Evolutionary conservation across 78 protist species (phyloP).

Genomic region (Kipferlia bialata): DNA sequence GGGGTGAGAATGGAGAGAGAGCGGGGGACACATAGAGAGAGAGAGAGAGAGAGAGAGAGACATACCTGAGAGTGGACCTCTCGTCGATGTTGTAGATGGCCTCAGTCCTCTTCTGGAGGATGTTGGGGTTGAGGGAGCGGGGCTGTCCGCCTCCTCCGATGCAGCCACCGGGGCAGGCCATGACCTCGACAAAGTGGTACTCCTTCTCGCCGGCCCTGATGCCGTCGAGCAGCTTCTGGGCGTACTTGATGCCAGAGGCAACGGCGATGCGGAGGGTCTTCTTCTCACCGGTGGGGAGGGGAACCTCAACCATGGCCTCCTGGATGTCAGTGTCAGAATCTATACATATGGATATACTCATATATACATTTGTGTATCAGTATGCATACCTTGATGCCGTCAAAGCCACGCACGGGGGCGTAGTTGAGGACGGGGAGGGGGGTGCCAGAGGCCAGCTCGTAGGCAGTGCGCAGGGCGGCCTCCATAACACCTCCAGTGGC

Average conservation of each 20-base stretch:
- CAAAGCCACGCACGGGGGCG: constrained; percentile 12
- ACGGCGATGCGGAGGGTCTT: background rate
- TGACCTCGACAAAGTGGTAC: constrained; percentile 35
- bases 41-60: too few species aligned
- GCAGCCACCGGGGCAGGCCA: constrained; percentile 48
- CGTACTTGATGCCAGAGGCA: constrained; percentile 1
- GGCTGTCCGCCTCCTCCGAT: constrained; percentile 42
- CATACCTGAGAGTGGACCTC: background rate
- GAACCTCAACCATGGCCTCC: background rate
- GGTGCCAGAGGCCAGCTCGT: background rate
- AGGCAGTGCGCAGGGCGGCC: constrained; percentile 42
- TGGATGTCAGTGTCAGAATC: too few species aligned
- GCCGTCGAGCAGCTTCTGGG: background rate
- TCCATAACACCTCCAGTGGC: constrained; percentile 47
- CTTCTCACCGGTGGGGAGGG: background rate
- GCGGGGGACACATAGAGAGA: too few species aligned
- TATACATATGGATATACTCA: too few species aligned
- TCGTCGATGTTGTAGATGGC: constrained; percentile 19
- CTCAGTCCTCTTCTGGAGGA: constrained; percentile 9
- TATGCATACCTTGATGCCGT: too few species aligned
- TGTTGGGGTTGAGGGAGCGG: background rate
- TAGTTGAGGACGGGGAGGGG: constrained; percentile 8
- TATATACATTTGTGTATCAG: too few species aligned
- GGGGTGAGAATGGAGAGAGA: too few species aligned
- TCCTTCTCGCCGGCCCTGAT: background rate